These are phyloP conservation scores for Amoeboaphelidium protococcarum DNA, from an alignment of 371 early-diverging fungal genomes.

Conservation along the genomic window DNA sequence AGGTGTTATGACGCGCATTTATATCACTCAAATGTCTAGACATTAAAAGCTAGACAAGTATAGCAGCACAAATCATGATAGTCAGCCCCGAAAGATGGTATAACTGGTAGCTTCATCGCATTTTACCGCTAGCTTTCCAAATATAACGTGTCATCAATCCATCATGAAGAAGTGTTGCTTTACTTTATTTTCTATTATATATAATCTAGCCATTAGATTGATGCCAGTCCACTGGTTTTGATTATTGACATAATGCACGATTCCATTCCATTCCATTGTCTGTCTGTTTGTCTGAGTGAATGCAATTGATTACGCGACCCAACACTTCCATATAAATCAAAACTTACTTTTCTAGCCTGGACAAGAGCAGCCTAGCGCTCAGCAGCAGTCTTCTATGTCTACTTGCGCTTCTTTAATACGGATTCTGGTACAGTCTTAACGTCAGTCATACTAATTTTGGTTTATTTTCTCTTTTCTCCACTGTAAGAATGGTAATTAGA, in stretches of 20 bases:
- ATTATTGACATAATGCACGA: slow-evolving; percentile 2
- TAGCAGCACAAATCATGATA: neutral
- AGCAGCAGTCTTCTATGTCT: slow-evolving; percentile 50
- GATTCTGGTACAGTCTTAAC: slow-evolving; percentile 43
- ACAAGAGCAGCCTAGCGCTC: slow-evolving; percentile 37
- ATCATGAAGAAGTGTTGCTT: slow-evolving; percentile 3
- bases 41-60: neutral
- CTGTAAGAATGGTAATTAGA: too few relatives aligned
- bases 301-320: neutral
- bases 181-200: too few relatives aligned
- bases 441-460: too few relatives aligned
- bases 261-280: neutral
- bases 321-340: slow-evolving; percentile 3
- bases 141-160: slow-evolving; percentile 9
- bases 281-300: neutral
- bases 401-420: slow-evolving; percentile 85
- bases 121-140: slow-evolving; percentile 21
- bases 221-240: too few relatives aligned
- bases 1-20: neutral
- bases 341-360: too few relatives aligned
- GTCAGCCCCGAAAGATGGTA: slow-evolving; percentile 76
- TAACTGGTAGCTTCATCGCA: slow-evolving; percentile 30
- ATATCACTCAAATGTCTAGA: too few relatives aligned
- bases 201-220: too few relatives aligned
- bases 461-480: too few relatives aligned